Conservation (phyloP, 768 basidiomycete species). For the Crassisporium funariophilum region DNA sequence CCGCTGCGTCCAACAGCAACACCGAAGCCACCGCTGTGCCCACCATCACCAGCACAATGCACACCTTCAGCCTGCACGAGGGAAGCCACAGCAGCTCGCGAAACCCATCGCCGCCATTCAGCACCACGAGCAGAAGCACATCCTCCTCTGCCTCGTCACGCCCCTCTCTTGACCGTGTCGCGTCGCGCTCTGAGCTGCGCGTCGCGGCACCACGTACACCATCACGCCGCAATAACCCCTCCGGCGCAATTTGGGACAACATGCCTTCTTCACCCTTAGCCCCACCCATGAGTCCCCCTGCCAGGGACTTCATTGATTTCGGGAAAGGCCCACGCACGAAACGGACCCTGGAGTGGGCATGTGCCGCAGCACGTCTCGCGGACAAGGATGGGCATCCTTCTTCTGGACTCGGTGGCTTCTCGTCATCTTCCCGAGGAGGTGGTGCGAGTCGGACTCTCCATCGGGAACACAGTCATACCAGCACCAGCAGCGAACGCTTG, state of each 20-base stretch:
- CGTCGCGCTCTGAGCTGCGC: constrained; percentile 54
- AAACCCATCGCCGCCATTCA: constrained; percentile 24
- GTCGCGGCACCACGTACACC: constrained; percentile 42
- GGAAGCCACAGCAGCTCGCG: constrained; percentile 19
- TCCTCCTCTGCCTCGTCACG: constrained; percentile 29
- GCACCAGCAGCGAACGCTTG: constrained; percentile 3
- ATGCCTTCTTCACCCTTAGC: constrained; percentile 68
- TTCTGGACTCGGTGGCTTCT: constrained; percentile 18
- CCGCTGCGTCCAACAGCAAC: constrained; percentile 32
- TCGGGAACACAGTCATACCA: constrained; percentile 4
- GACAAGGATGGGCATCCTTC: constrained; percentile 40
- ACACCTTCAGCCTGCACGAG: constrained; percentile 28
- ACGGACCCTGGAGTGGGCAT: constrained; percentile 73
- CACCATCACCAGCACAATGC: constrained; percentile 30
- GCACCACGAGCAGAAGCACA: constrained; percentile 27
- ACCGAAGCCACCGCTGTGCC: constrained; percentile 30
- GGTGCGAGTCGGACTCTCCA: constrained; percentile 5
- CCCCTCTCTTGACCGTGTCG: constrained; percentile 61
- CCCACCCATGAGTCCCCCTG: constrained; percentile 53
- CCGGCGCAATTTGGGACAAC: constrained; percentile 49
- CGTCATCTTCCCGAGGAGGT: constrained; percentile 3
- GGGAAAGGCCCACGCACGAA: constrained; percentile 48
- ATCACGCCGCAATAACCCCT: constrained; percentile 36
- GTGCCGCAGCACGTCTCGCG: constrained; percentile 57
- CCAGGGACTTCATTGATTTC: constrained; percentile 49